Evolutionary conservation across 2,329 filamentous ascomycete species (phyloP), one percentile per base, ranked within the genome.

Genomic region (Penicillium sp.): DNA sequence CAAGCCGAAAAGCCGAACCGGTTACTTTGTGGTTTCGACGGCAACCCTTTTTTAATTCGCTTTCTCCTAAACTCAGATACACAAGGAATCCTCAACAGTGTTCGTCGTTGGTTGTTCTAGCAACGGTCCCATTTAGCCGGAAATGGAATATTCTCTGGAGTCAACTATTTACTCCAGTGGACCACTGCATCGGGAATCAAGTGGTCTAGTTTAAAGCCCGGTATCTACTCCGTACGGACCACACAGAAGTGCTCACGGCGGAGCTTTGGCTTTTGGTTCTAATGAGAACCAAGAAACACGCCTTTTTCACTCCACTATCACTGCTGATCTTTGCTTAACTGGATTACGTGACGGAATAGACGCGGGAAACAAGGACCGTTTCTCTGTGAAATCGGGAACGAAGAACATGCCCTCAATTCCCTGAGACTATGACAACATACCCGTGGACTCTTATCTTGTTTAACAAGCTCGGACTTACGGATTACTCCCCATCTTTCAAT

Each of bases 181-280:
- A 49, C 39, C 48, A 39, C 34, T 48, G 34, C 40, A 55, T 56
- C 47, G 51, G 45, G 45, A 56, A 57, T 57, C 56, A 48, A 55
- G 47, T 46, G 42, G 45, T 21, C 19, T 26, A 39, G 29, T 31
- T 43, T 43, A 35, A 44, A 43, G 33, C 19, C 21, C 33, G 33
- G 6, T 22, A 43, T 17, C 9, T 42, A 38, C 45, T 34, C 47
- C 3, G 24, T 26, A 26, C 24, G 24, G 24, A 26, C 6, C 9
- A 9, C 8, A 26, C 35, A 51, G 40, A 44, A 28, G 26, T 12
- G 41, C 48, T 46, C 19, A 13, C 38, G 10, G 51, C 53, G 52
- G 52, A 48, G 46, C 51, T 46, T 46, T 33, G 26, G 31, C 34
- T 45, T 52, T 37, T 32, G 15, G 43, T 37, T 53, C 35, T 28